A percentile compares a stretch with the other conserved stretches of the same genome.
phyloP scores from a whole-genome alignment of 768 basidiomycete species.

The Fomitopsis serialis region DNA sequence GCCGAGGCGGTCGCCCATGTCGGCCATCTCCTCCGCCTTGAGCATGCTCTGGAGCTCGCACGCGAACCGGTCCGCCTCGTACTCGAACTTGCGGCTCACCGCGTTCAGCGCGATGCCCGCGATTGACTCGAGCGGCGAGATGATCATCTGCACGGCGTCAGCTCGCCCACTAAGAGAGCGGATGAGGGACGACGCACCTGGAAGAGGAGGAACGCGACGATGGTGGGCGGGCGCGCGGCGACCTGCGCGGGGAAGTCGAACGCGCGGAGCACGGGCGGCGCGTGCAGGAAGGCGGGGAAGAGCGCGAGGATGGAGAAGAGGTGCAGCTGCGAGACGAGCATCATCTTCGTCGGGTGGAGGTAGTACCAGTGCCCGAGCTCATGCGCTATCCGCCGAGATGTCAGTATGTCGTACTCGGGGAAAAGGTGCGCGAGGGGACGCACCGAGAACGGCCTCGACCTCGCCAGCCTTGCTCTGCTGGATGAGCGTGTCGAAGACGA shows the following conservation, averaged over 20 bases:
- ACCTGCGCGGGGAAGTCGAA: constrained; percentile 75
- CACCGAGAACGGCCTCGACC: constrained; percentile 91
- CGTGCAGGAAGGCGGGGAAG: constrained; percentile 87
- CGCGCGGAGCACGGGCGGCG: constrained; percentile 69
- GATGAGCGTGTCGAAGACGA: constrained; percentile 96
- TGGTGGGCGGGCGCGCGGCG: constrained; percentile 65
- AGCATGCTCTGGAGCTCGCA: constrained; percentile 58
- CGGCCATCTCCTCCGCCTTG: constrained; percentile 53
- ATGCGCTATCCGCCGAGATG: constrained; percentile 50
- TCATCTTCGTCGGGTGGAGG: constrained; percentile 85
- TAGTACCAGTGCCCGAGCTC: constrained; percentile 97
- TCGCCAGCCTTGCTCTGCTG: constrained; percentile 86
- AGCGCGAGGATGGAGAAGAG: constrained; percentile 80
- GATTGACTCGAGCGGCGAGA: constrained; percentile 74
- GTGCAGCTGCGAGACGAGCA: constrained; percentile 83
- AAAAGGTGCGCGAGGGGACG: constrained; percentile 8
- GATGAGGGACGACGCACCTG: constrained; percentile 42
- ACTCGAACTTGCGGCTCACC: constrained; percentile 83
- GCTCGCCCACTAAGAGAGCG: not conserved
- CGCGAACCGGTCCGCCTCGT: constrained; percentile 87
- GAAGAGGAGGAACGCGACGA: constrained; percentile 84
- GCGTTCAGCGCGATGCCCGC: constrained; percentile 74
- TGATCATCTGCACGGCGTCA: constrained; percentile 50
- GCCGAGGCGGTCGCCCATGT: constrained; percentile 84
- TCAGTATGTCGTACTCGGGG: not conserved